Evolutionary conservation across 345 rosid genomes (phyloP).

Genomic region (Heritiera fomes): DNA sequence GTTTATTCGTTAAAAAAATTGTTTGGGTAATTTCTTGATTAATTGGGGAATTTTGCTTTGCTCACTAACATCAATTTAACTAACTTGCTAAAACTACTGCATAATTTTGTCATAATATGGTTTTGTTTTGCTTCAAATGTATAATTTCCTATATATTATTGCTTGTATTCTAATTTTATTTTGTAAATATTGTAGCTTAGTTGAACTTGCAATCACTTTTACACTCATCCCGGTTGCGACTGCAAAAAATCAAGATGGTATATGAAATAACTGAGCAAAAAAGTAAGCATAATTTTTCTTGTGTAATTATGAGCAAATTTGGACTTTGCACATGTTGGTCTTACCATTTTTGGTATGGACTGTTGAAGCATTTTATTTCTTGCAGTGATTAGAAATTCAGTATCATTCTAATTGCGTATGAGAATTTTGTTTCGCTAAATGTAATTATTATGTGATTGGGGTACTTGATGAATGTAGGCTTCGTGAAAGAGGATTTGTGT

Average conservation of each 20-base stretch:
- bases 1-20: not conserved
- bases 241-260: slow-evolving; percentile 9
- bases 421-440: not conserved
- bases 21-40: not conserved
- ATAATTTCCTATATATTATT: not conserved
- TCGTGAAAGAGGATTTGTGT: not conserved
- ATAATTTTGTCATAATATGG: not conserved
- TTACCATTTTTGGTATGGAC: not conserved
- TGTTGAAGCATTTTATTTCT: not conserved
- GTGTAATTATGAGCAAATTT: not conserved
- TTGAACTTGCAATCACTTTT: not conserved
- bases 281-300: slow-evolving; percentile 3
- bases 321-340: not conserved
- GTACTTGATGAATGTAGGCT: not conserved
- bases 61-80: not conserved
- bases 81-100: not conserved
- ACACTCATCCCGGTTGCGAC: not conserved
- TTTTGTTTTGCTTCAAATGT: not conserved
- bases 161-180: not conserved
- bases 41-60: not conserved
- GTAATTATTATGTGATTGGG: too few relatives aligned
- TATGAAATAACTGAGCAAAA: slow-evolving; percentile 22
- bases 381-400: not conserved
- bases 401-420: not conserved
- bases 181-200: not conserved